Percentiles rank a stretch among this genome's conserved stretches.
phyloP scores from a whole-genome alignment of 2,329 filamentous ascomycete species.

The Xylaria sp. region DNA sequence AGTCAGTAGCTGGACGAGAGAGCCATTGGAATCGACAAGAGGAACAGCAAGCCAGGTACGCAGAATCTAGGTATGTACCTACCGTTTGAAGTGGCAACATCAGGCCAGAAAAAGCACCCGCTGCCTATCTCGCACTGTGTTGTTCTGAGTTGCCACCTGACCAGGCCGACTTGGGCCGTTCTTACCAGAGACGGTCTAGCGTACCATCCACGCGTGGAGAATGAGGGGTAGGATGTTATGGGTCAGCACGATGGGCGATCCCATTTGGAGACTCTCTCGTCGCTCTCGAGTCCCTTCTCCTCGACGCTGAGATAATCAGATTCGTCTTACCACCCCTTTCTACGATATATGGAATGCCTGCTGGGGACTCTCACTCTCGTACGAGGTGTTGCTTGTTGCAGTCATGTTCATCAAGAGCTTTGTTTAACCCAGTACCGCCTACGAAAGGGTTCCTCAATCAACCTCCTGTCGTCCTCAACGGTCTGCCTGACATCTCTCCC shows the following conservation, averaged over 20 bases:
- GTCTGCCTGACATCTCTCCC: too few relatives aligned
- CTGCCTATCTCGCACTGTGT: conserved; percentile 11
- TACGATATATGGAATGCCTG: too few relatives aligned
- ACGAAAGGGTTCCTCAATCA: too few relatives aligned
- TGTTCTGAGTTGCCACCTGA: conserved; percentile 13
- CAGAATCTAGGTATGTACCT: background rate
- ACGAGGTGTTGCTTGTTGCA: too few relatives aligned
- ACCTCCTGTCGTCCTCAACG: too few relatives aligned
- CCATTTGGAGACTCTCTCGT: too few relatives aligned
- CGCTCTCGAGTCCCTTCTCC: too few relatives aligned
- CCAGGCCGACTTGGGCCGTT: conserved; percentile 8
- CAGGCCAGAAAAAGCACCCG: background rate
- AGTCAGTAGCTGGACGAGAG: background rate
- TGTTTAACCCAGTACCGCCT: too few relatives aligned
- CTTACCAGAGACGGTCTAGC: conserved; percentile 8
- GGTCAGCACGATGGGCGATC: background rate
- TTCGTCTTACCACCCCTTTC: too few relatives aligned
- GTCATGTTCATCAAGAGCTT: too few relatives aligned
- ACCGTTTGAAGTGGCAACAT: background rate
- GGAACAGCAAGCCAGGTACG: background rate
- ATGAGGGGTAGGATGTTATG: conserved; percentile 17
- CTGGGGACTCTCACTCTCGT: too few relatives aligned
- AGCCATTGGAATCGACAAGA: background rate
- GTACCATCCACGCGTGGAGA: conserved; percentile 8
- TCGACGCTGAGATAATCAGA: too few relatives aligned